Conservation (phyloP, 345 rosid genomes). For the Boechera stricta region DNA sequence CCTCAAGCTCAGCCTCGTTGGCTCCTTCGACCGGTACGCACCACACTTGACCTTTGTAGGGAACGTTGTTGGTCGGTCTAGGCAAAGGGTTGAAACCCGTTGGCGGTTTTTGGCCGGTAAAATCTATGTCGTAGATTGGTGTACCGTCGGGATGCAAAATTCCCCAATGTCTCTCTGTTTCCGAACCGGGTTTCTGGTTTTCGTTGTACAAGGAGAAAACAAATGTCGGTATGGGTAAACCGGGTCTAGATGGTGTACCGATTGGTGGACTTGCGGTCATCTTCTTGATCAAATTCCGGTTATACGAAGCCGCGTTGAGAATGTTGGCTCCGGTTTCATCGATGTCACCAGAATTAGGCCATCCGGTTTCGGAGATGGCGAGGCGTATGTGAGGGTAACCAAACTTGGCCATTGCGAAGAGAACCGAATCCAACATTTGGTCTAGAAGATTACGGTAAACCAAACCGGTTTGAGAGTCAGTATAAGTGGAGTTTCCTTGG, state of each 20-base stretch:
- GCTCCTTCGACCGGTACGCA: slow-evolving; percentile 63
- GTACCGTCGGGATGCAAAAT: slow-evolving; percentile 56
- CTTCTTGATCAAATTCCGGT: slow-evolving; percentile 63
- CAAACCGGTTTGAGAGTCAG: slow-evolving; percentile 62
- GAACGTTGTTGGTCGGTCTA: slow-evolving; percentile 53
- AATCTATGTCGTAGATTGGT: slow-evolving; percentile 59
- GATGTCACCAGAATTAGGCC: slow-evolving; percentile 79
- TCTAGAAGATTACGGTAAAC: slow-evolving; percentile 73
- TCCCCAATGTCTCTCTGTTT: slow-evolving; percentile 84
- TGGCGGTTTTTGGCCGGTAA: slow-evolving; percentile 52
- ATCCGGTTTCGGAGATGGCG: slow-evolving; percentile 79
- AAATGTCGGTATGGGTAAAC: slow-evolving; percentile 61
- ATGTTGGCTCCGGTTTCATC: slow-evolving; percentile 73
- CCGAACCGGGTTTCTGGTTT: slow-evolving; percentile 70
- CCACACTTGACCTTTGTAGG: slow-evolving; percentile 72
- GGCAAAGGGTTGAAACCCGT: slow-evolving; percentile 57
- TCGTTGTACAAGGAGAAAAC: slow-evolving; percentile 70
- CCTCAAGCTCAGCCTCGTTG: slow-evolving; percentile 41
- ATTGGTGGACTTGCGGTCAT: slow-evolving; percentile 53
- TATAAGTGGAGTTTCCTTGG: slow-evolving; percentile 49
- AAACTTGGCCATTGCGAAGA: slow-evolving; percentile 62
- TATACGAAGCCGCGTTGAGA: slow-evolving; percentile 76
- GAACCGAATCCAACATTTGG: slow-evolving; percentile 77
- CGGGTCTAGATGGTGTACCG: slow-evolving; percentile 85
- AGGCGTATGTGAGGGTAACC: slow-evolving; percentile 60